These are phyloP conservation scores for Rutstroemia sp. DNA, from an alignment of 2,329 filamentous ascomycete species.

Conservation along the genomic window DNA sequence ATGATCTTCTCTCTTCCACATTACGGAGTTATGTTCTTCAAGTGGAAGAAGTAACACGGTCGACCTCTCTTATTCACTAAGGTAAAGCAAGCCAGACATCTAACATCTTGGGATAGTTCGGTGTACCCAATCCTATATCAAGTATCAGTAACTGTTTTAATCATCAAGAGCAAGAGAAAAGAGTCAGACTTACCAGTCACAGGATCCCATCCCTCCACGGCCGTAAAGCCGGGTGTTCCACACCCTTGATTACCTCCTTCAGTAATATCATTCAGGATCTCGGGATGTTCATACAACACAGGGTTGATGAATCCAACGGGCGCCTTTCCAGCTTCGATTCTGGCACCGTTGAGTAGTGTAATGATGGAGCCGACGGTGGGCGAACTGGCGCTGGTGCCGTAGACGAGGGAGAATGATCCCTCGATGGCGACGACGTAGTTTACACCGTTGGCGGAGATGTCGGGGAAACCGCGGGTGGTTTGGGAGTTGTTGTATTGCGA, in stretches of 20 bases:
- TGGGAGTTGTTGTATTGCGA: constrained; percentile 41
- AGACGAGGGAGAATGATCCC: constrained; percentile 36
- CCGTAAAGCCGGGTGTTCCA: constrained; percentile 24
- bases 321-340: constrained; percentile 42
- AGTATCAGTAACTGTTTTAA: neutral
- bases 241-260: constrained; percentile 35
- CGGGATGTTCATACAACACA: constrained; percentile 31
- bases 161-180: neutral
- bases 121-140: constrained; percentile 8
- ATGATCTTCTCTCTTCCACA: no score
- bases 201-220: constrained; percentile 32
- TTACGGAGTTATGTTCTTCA: neutral
- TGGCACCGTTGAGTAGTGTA: constrained; percentile 53
- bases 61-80: neutral
- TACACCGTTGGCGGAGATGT: constrained; percentile 38
- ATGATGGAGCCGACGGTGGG: constrained; percentile 41
- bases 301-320: constrained; percentile 37
- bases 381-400: constrained; percentile 41
- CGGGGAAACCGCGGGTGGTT: constrained; percentile 38
- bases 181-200: constrained; percentile 26
- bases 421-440: constrained; percentile 37
- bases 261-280: constrained; percentile 30
- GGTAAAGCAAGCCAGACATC: constrained; percentile 1
- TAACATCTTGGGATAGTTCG: constrained; percentile 5
- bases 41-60: neutral